Evolutionary conservation across 1,139 yeast genomes (phyloP).

Genomic region (Pichiaceae sp.): DNA sequence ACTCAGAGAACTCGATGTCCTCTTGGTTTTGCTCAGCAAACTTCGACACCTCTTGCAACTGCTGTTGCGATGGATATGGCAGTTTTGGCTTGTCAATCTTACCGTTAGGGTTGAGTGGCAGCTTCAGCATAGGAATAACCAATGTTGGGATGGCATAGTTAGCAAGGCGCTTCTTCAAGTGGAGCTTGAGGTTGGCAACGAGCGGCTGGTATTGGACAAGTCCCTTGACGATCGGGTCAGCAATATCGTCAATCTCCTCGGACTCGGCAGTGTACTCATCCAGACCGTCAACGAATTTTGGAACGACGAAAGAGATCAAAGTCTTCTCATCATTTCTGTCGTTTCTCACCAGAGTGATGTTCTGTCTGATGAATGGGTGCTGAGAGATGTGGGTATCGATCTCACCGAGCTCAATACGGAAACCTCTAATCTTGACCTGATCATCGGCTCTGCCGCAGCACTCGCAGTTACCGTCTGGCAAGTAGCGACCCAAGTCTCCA

Average conservation of each 20-base stretch:
- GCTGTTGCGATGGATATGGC: constrained; percentile 90
- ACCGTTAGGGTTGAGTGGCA: constrained; percentile 97
- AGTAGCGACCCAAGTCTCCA: constrained; percentile 93
- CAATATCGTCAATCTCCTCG: constrained; percentile 31
- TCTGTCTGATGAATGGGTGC: constrained; percentile 86
- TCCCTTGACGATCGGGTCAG: constrained; percentile 72
- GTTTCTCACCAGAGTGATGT: constrained; percentile 84
- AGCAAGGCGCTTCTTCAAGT: constrained; percentile 84
- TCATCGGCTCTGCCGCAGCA: constrained; percentile 99
- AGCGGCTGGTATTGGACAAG: constrained; percentile 68
- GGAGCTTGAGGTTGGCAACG: constrained; percentile 70
- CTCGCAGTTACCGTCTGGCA: constrained; percentile 96
- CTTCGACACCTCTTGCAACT: constrained; percentile 59
- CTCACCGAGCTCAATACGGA: constrained; percentile 96
- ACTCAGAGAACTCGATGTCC: constrained; percentile 47
- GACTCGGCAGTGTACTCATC: constrained; percentile 36
- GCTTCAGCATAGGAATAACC: constrained; percentile 73
- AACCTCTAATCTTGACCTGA: constrained; percentile 96
- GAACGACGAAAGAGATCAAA: constrained; percentile 85
- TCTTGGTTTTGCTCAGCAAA: constrained; percentile 34
- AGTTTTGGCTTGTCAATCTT: constrained; percentile 95
- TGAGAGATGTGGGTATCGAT: constrained; percentile 95
- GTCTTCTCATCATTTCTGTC: constrained; percentile 91
- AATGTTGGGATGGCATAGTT: constrained; percentile 90
- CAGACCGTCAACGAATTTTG: constrained; percentile 58